phyloP scores from a whole-genome alignment of 2,329 filamentous ascomycete genomes.

The Penicillium sp. region DNA sequence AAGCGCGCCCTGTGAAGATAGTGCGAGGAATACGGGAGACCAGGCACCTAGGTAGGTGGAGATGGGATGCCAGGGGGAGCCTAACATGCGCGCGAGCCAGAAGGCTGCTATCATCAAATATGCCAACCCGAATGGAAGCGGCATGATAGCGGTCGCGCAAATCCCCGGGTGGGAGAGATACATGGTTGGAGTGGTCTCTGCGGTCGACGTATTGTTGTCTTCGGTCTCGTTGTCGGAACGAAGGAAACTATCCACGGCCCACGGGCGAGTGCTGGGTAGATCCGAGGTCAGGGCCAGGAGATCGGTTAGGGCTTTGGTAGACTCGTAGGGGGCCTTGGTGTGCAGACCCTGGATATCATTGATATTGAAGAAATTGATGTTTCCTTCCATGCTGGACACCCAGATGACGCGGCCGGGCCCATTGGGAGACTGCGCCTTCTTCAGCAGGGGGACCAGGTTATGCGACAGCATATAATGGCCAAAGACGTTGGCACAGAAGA shows the following conservation, averaged over 20 bases:
- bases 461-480: constrained; percentile 91
- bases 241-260: constrained; percentile 58
- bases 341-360: constrained; percentile 77
- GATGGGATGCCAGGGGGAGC: constrained; percentile 85
- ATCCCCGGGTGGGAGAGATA: constrained; percentile 88
- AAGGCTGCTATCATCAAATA: constrained; percentile 70
- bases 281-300: constrained; percentile 73
- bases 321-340: constrained; percentile 73
- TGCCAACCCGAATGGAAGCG: constrained; percentile 70
- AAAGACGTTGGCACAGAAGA: constrained; percentile 92
- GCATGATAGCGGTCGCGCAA: constrained; percentile 78
- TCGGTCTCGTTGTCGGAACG: constrained; percentile 29
- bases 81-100: constrained; percentile 73
- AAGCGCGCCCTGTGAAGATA: constrained; percentile 60
- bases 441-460: constrained; percentile 74
- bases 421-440: constrained; percentile 47
- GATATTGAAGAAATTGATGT: constrained; percentile 59
- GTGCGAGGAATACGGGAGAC: constrained; percentile 75
- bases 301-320: constrained; percentile 84
- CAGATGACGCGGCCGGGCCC: constrained; percentile 74
- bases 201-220: constrained; percentile 5
- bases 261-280: constrained; percentile 65
- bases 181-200: constrained; percentile 55
- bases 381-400: constrained; percentile 80
- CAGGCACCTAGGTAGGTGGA: constrained; percentile 76